Evolutionary conservation across 371 early-diverging fungal genomes (phyloP).

Genomic region (Syncephalastrum contaminatum): DNA sequence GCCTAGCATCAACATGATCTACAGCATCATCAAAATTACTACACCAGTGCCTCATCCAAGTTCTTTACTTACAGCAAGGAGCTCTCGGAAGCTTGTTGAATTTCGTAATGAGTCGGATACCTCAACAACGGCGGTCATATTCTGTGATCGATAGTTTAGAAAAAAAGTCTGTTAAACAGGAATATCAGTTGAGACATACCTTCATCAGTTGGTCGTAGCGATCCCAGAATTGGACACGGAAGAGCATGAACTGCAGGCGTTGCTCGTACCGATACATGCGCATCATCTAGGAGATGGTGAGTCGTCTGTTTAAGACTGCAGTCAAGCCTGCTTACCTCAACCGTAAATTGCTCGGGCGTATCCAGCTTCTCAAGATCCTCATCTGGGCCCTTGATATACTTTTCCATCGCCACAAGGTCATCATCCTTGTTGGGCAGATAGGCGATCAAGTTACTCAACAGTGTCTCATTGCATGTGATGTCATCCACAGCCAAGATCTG

Average conservation of each 20-base stretch:
- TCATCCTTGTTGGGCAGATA: conserved; percentile 37
- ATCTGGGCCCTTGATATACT: conserved; percentile 37
- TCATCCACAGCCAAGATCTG: conserved; percentile 28
- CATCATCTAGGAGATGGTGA: conserved; percentile 35
- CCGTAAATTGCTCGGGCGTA: conserved; percentile 54
- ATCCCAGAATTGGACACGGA: conserved; percentile 51
- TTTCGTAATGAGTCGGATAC: conserved; percentile 36
- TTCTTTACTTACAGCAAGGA: conserved; percentile 27
- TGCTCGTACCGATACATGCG: conserved; percentile 47
- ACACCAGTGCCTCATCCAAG: no score
- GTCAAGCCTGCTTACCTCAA: conserved; percentile 28
- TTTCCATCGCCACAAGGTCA: conserved; percentile 33
- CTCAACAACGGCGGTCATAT: conserved; percentile 29
- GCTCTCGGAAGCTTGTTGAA: conserved; percentile 26
- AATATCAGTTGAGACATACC: conserved; percentile 9
- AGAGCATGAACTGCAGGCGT: conserved; percentile 51
- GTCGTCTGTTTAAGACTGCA: neutral
- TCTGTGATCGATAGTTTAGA: conserved; percentile 14
- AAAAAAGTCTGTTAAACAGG: neutral
- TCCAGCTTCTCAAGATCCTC: conserved; percentile 47
- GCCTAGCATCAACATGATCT: conserved; percentile 45
- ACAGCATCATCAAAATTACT: no score
- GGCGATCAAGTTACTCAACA: conserved; percentile 36
- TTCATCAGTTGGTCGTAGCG: conserved; percentile 35
- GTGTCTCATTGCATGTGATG: conserved; percentile 28